Conservation (phyloP, 2,329 filamentous ascomycete genomes). For the Fusarium nygamai region DNA sequence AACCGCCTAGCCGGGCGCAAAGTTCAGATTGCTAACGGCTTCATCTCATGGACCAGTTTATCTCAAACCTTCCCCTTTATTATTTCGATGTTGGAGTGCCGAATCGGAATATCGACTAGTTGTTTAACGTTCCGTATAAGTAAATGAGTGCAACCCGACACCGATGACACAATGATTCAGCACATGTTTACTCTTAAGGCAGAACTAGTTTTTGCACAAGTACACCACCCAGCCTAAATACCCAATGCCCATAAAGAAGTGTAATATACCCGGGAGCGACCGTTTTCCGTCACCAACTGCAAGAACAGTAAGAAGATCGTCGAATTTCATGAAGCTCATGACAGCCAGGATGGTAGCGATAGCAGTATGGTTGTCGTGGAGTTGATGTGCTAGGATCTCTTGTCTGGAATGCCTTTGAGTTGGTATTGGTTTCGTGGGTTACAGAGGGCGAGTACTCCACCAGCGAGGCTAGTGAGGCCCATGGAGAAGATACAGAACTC, state of each 20-base stretch:
- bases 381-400: neutral
- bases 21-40: neutral
- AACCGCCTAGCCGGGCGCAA: neutral
- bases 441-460: neutral
- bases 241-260: neutral
- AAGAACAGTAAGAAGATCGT: neutral
- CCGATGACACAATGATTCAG: no score
- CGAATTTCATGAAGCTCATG: neutral
- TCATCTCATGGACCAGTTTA: neutral
- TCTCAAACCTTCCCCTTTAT: neutral
- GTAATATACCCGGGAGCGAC: neutral
- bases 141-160: neutral
- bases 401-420: neutral
- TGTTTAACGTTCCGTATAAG: neutral
- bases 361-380: neutral
- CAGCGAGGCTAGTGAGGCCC: neutral
- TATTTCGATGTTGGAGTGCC: no score
- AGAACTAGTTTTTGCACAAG: neutral
- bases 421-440: neutral
- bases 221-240: neutral
- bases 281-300: neutral
- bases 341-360: neutral
- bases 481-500: neutral
- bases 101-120: accelerated
- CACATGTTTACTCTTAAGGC: accelerated